Conservation (phyloP, 495 filamentous ascomycete species). For the Pyrenula aspistea region DNA sequence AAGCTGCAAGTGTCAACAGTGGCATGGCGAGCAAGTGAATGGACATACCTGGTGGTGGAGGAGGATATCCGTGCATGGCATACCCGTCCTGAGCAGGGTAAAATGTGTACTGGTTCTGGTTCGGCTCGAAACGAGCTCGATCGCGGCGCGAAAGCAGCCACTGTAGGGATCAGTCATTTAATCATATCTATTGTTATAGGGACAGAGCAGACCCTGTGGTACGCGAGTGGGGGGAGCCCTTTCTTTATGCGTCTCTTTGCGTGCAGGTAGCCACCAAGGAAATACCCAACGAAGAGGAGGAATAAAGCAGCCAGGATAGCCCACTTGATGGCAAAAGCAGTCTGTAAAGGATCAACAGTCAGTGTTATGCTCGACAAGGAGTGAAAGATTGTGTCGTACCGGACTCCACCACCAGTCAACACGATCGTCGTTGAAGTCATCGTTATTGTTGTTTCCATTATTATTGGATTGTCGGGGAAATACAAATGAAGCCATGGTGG, state of each 20-base stretch:
- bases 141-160: constrained; percentile 48
- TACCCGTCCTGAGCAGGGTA: constrained; percentile 34
- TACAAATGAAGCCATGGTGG: neutral
- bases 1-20: constrained; percentile 10
- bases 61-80: constrained; percentile 43
- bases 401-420: neutral
- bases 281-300: constrained; percentile 37
- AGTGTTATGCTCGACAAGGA: neutral
- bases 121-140: constrained; percentile 40
- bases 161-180: constrained; percentile 19
- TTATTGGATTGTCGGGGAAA: neutral
- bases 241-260: constrained; percentile 50
- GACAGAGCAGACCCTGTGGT: constrained; percentile 48
- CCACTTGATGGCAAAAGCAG: constrained; percentile 55
- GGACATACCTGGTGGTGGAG: constrained; percentile 29
- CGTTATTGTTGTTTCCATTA: neutral
- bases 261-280: constrained; percentile 50
- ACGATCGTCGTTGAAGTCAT: neutral
- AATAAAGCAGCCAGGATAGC: constrained; percentile 43
- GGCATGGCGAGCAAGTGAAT: neutral
- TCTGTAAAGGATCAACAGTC: constrained; percentile 19
- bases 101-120: constrained; percentile 26
- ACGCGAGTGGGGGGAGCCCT: constrained; percentile 47
- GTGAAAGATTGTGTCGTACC: neutral
- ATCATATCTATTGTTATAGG: too few species aligned